These are phyloP conservation scores for Sanguinoderma infundibulare DNA, from an alignment of 1,284 basidiomycete genomes.

Conservation along the genomic window DNA sequence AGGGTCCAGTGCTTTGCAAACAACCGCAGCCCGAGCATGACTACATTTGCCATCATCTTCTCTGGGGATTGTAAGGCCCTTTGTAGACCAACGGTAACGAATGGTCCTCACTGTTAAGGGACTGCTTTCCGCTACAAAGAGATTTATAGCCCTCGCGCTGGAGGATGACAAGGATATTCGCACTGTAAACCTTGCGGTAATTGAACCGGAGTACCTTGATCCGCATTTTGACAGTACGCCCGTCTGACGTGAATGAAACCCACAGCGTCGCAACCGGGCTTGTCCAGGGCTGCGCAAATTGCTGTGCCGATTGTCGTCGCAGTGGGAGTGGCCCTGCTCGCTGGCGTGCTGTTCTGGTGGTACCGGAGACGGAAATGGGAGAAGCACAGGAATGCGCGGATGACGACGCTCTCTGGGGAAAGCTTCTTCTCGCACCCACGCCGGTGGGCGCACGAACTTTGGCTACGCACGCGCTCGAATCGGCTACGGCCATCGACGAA, in stretches of 20 bases:
- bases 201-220: too few relatives aligned
- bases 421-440: conserved; percentile 4
- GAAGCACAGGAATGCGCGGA: background rate
- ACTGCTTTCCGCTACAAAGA: too few relatives aligned
- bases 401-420: conserved; percentile 6
- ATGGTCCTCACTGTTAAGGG: too few relatives aligned
- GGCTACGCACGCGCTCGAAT: conserved; percentile 3
- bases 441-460: conserved; percentile 4
- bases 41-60: too few relatives aligned
- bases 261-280: background rate
- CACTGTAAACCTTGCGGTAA: too few relatives aligned
- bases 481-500: conserved; percentile 14
- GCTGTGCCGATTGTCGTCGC: conserved; percentile 25
- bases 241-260: background rate
- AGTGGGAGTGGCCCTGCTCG: conserved; percentile 16
- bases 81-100: too few relatives aligned
- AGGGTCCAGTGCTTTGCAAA: too few relatives aligned
- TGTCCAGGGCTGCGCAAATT: conserved; percentile 19
- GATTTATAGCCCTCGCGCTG: too few relatives aligned
- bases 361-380: conserved; percentile 14
- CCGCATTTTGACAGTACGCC: background rate
- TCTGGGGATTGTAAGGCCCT: too few relatives aligned
- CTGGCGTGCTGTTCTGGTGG: conserved; percentile 12
- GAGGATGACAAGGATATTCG: too few relatives aligned
- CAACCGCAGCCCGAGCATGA: too few relatives aligned